Percentiles rank a stretch among this genome's conserved stretches.
phyloP scores from a whole-genome alignment of 2,329 filamentous ascomycete genomes.

The Penicillium nordicum region DNA sequence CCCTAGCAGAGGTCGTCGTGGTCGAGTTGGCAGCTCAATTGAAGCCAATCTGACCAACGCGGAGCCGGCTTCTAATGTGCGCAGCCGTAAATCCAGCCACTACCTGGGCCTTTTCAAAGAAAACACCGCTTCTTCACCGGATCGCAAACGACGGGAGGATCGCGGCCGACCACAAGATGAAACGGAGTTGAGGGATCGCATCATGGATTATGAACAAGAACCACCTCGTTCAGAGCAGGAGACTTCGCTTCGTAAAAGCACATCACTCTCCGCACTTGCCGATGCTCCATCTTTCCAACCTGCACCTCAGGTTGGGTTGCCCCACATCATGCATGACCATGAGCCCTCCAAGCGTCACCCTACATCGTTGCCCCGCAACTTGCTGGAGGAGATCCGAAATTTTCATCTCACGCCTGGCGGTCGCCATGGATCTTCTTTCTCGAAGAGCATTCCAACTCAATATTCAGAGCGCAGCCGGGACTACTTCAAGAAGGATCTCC shows the following conservation, averaged over 20 bases:
- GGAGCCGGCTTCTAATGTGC: conserved; percentile 53
- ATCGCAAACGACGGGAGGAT: conserved; percentile 50
- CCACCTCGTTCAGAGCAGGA: conserved; percentile 15
- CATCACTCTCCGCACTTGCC: conserved; percentile 27
- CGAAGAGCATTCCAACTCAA: conserved; percentile 39
- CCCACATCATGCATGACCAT: conserved; percentile 15
- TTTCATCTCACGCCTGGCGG: conserved; percentile 51
- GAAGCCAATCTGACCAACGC: conserved; percentile 60
- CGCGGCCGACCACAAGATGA: conserved; percentile 39
- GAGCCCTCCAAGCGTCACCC: conserved; percentile 27
- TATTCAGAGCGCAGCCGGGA: conserved; percentile 34
- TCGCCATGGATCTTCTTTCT: conserved; percentile 46
- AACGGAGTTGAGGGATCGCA: conserved; percentile 16
- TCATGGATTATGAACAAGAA: conserved; percentile 17
- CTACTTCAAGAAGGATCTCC: conserved; percentile 25
- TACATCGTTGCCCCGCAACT: conserved; percentile 45
- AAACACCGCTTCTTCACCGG: conserved; percentile 53
- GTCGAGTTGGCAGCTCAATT: conserved; percentile 59
- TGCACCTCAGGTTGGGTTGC: conserved; percentile 4
- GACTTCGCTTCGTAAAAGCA: conserved; percentile 25
- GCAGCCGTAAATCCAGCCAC: conserved; percentile 64
- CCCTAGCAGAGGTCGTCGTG: conserved; percentile 43
- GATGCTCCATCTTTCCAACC: conserved; percentile 25
- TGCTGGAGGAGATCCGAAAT: conserved; percentile 57
- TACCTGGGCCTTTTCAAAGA: conserved; percentile 64